Conservation (phyloP, 306 rosid species). For the Quercus glauca region DNA sequence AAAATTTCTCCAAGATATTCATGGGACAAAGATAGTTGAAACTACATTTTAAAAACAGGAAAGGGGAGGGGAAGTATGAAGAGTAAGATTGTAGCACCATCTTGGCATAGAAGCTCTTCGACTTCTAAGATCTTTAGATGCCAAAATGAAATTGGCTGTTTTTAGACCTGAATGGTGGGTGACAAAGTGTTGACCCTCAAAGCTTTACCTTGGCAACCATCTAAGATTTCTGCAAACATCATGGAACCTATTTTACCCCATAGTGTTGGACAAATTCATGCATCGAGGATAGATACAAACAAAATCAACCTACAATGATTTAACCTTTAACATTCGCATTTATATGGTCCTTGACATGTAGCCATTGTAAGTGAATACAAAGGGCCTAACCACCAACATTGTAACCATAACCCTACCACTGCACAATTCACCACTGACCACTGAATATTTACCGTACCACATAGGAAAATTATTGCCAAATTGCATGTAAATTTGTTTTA, state of each 20-base stretch:
- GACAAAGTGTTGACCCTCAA: neutral
- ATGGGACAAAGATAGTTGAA: neutral
- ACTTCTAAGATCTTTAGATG: neutral
- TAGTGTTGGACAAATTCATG: neutral
- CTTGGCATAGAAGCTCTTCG: neutral
- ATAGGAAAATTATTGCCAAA: neutral
- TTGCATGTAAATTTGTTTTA: neutral
- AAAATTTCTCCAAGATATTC: neutral
- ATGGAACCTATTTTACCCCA: neutral
- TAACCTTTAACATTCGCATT: neutral
- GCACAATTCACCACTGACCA: neutral
- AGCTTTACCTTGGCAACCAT: neutral
- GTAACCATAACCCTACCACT: neutral
- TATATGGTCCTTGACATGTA: neutral
- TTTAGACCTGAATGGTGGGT: too few species aligned
- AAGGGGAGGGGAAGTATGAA: neutral
- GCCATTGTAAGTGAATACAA: neutral
- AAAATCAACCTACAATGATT: neutral
- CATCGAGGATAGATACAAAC: neutral
- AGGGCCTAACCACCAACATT: neutral
- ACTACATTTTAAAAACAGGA: neutral
- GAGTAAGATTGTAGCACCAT: neutral
- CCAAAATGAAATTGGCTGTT: too few species aligned
- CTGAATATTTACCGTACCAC: neutral
- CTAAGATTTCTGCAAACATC: neutral